A percentile compares a stretch with the other conserved stretches of the same genome.
Conservation (phyloP, 495 filamentous ascomycete genomes). For the Thermothielavioides terrestris region DNA sequence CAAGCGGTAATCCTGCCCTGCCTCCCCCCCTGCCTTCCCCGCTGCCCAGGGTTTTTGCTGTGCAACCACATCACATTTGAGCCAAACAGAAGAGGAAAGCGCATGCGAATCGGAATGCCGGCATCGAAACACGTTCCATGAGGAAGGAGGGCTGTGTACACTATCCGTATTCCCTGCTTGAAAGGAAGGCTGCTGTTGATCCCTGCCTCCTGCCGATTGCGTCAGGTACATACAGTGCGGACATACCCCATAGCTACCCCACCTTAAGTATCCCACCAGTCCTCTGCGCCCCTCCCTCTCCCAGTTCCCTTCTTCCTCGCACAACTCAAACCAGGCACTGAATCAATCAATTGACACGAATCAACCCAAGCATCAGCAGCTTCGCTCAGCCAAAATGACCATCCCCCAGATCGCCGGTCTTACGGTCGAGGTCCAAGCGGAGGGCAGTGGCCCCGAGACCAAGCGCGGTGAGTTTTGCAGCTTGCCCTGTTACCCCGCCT, state of each 20-base stretch:
- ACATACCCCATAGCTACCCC: background rate
- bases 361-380: background rate
- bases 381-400: constrained; percentile 20
- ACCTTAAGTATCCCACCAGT: background rate
- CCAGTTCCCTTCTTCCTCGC: constrained; percentile 4
- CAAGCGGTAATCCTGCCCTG: no score
- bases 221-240: no score
- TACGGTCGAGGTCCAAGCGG: constrained; percentile 15
- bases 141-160: no score
- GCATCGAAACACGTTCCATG: no score
- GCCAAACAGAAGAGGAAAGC: no score
- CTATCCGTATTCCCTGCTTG: background rate
- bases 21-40: no score
- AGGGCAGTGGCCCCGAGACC: constrained; percentile 24
- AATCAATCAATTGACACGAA: constrained; percentile 10
- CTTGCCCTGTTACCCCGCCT: constrained; percentile 1
- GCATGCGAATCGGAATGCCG: background rate
- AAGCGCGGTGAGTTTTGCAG: constrained; percentile 20
- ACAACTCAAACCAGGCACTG: background rate
- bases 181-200: background rate
- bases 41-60: no score
- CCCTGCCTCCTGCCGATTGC: constrained; percentile 5
- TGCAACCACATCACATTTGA: background rate
- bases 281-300: background rate
- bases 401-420: constrained; percentile 24